phyloP scores from a whole-genome alignment of 1,284 basidiomycete species.

The Sanguinoderma infundibulare region DNA sequence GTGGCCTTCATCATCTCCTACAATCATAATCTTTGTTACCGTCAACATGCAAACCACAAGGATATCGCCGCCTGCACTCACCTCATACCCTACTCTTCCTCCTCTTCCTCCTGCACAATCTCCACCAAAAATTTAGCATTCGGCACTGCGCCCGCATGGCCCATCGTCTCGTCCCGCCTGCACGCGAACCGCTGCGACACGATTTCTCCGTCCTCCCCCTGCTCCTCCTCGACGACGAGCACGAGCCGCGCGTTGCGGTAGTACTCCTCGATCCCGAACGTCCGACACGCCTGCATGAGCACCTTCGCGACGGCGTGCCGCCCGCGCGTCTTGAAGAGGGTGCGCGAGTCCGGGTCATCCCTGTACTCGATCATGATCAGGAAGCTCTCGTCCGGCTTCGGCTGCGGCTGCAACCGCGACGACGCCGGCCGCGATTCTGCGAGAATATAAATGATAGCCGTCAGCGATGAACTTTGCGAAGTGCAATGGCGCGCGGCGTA shows the following conservation, averaged over 20 bases:
- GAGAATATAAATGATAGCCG: neutral
- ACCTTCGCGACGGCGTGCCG: constrained; percentile 33
- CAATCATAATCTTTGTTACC: too few relatives aligned
- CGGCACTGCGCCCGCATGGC: constrained; percentile 24
- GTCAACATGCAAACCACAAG: neutral
- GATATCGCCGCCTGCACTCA: neutral
- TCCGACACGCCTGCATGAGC: constrained; percentile 33
- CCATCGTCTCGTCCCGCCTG: constrained; percentile 26
- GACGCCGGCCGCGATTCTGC: neutral
- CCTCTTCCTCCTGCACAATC: constrained; percentile 11
- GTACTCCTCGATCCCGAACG: constrained; percentile 30
- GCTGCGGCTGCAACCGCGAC: constrained; percentile 5
- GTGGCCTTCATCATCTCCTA: neutral
- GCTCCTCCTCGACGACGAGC: constrained; percentile 24
- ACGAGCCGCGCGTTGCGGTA: constrained; percentile 25
- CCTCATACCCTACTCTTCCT: neutral
- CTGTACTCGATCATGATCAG: constrained; percentile 28
- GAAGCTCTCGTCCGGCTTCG: constrained; percentile 27
- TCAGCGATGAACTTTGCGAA: neutral
- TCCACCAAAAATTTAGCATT: constrained; percentile 26
- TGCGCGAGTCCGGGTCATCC: constrained; percentile 21
- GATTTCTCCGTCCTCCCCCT: constrained; percentile 14
- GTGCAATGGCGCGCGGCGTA: neutral
- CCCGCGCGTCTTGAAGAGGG: constrained; percentile 34
- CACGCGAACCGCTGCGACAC: constrained; percentile 20